Percentiles rank a stretch among this genome's conserved stretches.
Conservation (phyloP, 169 alveolate genomes). For the Plasmodium knowlesi region DNA sequence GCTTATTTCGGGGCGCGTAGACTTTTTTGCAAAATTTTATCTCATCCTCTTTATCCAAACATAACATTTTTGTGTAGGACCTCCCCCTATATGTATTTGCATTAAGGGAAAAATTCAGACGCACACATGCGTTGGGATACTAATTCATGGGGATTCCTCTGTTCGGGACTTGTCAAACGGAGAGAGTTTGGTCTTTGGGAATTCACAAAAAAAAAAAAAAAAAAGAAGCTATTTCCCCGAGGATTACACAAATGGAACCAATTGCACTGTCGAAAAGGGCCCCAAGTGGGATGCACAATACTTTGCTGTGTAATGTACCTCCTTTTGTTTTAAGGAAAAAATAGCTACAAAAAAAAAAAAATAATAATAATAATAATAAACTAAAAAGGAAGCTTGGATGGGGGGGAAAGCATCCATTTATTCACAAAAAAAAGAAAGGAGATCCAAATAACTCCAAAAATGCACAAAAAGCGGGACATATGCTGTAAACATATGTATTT, state of each 20-base stretch:
- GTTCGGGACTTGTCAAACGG: neutral
- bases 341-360: neutral
- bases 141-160: neutral
- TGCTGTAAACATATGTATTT: neutral
- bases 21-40: constrained; percentile 45
- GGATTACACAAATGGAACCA: neutral
- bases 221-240: neutral
- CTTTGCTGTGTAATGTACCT: neutral
- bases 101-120: neutral
- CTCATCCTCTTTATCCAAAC: constrained; percentile 76
- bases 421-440: neutral
- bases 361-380: neutral
- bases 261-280: neutral
- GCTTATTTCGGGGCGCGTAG: constrained; percentile 10
- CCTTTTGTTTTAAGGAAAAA: neutral
- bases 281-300: neutral
- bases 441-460: neutral
- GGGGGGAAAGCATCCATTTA: neutral
- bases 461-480: neutral
- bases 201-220: neutral
- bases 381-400: neutral
- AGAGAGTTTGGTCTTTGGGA: neutral
- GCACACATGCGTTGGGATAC: neutral
- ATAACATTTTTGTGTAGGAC: constrained; percentile 44
- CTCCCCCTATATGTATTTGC: neutral